These are phyloP conservation scores for Boletus sp. DNA, from an alignment of 1,284 basidiomycete genomes.

Conservation along the genomic window DNA sequence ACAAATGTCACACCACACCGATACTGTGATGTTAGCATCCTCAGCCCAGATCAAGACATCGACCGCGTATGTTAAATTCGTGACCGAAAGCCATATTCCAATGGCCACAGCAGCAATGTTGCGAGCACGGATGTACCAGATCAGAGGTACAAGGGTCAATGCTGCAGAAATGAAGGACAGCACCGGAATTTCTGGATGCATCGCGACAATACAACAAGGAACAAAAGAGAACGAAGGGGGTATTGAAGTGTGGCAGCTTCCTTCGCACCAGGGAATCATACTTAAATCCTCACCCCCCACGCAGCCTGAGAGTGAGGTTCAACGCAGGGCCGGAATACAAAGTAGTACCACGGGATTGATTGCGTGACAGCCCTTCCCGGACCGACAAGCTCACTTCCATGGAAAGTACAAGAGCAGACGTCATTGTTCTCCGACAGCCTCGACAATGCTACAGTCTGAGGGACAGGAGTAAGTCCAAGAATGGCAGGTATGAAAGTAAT, in stretches of 20 bases:
- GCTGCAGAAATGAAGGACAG: constrained; percentile 49
- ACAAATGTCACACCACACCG: constrained; percentile 40
- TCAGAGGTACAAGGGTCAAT: constrained; percentile 40
- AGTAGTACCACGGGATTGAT: constrained; percentile 1
- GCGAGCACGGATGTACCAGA: constrained; percentile 41
- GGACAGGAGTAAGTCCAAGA: constrained; percentile 20
- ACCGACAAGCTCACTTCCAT: constrained; percentile 25
- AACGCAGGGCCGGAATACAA: constrained; percentile 19
- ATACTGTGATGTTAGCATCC: constrained; percentile 18
- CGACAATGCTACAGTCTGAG: not conserved
- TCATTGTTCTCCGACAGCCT: constrained; percentile 3
- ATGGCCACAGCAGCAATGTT: constrained; percentile 50
- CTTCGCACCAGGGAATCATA: not conserved
- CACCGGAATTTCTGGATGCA: constrained; percentile 47
- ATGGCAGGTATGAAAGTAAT: constrained; percentile 30
- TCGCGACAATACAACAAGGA: constrained; percentile 25
- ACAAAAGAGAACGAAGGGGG: constrained; percentile 11
- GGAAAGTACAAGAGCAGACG: constrained; percentile 27
- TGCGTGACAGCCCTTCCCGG: constrained; percentile 1
- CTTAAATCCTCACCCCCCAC: constrained; percentile 17
- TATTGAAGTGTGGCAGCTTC: constrained; percentile 5
- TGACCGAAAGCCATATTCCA: constrained; percentile 32
- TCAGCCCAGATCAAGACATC: constrained; percentile 34
- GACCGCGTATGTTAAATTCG: constrained; percentile 32
- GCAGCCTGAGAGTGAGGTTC: not conserved